phyloP scores from a whole-genome alignment of 169 alveolate species.

The Plasmodium gallinaceum region DNA sequence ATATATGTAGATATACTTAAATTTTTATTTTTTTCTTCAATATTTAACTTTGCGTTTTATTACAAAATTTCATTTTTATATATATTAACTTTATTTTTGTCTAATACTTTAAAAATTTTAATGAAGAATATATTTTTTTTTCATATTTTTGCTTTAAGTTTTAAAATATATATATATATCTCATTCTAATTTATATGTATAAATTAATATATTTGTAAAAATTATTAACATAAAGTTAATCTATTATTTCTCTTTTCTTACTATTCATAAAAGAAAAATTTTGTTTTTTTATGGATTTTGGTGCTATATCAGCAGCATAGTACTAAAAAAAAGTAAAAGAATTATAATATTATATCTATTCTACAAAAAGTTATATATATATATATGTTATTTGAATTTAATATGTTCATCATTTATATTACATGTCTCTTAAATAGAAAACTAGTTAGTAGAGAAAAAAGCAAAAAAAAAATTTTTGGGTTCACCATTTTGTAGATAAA shows the following conservation, averaged over 20 bases:
- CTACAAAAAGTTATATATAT: not conserved
- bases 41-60: not conserved
- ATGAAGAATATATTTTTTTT: too few species aligned
- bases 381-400: not conserved
- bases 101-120: too few species aligned
- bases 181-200: too few species aligned
- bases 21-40: not conserved
- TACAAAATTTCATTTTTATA: too few species aligned
- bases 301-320: not conserved
- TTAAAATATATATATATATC: too few species aligned
- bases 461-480: slow-evolving; percentile 32
- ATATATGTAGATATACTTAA: not conserved
- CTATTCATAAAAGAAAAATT: not conserved
- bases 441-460: slow-evolving; percentile 21
- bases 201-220: too few species aligned
- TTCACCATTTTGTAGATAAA: slow-evolving; percentile 61
- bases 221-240: too few species aligned
- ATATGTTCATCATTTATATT: not conserved
- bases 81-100: too few species aligned
- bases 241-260: too few species aligned
- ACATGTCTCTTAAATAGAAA: slow-evolving; percentile 29
- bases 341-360: not conserved
- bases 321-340: slow-evolving; percentile 8
- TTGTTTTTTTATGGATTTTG: not conserved
- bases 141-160: too few species aligned